These are phyloP conservation scores for Metschnikowia kunwiensis DNA, from an alignment of 805 yeast genomes.

Conservation along the genomic window DNA sequence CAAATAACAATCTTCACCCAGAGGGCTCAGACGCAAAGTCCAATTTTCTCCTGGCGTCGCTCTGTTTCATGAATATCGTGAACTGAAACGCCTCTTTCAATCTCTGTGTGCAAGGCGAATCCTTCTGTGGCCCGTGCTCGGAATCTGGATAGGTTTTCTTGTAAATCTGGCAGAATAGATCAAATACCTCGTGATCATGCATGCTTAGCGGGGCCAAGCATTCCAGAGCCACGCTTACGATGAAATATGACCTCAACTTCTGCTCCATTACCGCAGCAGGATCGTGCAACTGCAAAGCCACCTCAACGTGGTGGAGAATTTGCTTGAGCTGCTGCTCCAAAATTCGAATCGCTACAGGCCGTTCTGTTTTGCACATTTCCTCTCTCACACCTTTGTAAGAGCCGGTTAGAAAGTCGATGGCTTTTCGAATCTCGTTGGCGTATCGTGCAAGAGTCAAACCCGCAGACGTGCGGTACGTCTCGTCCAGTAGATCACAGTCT, in stretches of 20 bases:
- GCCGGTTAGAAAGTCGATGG: not conserved
- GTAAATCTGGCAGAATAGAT: slow-evolving; percentile 1
- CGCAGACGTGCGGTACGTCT: not conserved
- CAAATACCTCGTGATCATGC: slow-evolving; percentile 3
- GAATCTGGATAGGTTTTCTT: not conserved
- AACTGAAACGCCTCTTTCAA: not conserved
- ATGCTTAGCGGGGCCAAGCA: slow-evolving; percentile 1
- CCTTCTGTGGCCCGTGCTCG: too few species aligned
- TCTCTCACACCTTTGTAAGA: not conserved
- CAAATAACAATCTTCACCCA: too few species aligned
- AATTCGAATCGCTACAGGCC: not conserved
- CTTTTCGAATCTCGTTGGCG: slow-evolving; percentile 4
- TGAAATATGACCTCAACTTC: slow-evolving; percentile 4
- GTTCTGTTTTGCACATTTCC: not conserved
- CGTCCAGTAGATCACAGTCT: not conserved
- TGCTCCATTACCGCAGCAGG: slow-evolving; percentile 4
- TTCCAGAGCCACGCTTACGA: slow-evolving; percentile 3
- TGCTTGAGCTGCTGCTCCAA: slow-evolving; percentile 1
- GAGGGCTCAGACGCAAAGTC: too few species aligned
- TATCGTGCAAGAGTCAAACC: slow-evolving; percentile 1
- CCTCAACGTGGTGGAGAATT: slow-evolving; percentile 1
- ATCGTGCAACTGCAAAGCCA: not conserved
- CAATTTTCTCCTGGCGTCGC: too few species aligned
- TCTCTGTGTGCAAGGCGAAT: not conserved
- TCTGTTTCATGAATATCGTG: not conserved